Evolutionary conservation across 495 filamentous ascomycete genomes (phyloP).

Genomic region (Penicillium roqueforti): DNA sequence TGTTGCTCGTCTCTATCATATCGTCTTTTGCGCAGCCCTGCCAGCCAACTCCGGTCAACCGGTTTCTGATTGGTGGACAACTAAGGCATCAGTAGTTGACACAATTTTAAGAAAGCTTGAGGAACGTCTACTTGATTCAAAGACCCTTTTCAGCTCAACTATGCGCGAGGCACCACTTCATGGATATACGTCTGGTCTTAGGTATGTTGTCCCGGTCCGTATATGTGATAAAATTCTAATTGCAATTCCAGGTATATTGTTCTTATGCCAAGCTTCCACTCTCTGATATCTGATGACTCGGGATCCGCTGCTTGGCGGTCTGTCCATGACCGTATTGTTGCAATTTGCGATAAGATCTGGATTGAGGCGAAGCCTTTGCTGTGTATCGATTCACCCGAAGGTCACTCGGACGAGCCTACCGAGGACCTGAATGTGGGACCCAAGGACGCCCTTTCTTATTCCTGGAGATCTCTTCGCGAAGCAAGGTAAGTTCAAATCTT

Average conservation of each 20-base stretch:
- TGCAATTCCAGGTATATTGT: constrained; percentile 42
- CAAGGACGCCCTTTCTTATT: constrained; percentile 87
- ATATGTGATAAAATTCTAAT: constrained; percentile 5
- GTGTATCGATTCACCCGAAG: constrained; percentile 89
- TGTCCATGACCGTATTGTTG: constrained; percentile 54
- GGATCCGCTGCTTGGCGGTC: constrained; percentile 28
- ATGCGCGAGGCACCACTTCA: constrained; percentile 65
- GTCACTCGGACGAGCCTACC: constrained; percentile 68
- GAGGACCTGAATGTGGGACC: constrained; percentile 65
- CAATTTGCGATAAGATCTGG: constrained; percentile 66
- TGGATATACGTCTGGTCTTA: constrained; percentile 61
- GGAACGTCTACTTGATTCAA: constrained; percentile 50
- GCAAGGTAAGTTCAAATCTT: constrained; percentile 56
- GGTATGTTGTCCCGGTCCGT: constrained; percentile 35
- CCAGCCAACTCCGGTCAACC: constrained; percentile 2
- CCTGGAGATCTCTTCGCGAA: constrained; percentile 87
- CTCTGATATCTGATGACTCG: constrained; percentile 22
- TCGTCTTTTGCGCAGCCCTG: constrained; percentile 44
- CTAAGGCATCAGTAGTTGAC: constrained; percentile 41
- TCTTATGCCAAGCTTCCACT: constrained; percentile 36
- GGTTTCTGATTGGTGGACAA: constrained; percentile 32
- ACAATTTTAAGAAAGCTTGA: constrained; percentile 50
- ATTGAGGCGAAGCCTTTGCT: constrained; percentile 65
- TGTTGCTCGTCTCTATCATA: constrained; percentile 59
- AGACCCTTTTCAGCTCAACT: constrained; percentile 54